Base-by-base conservation (phyloP, 768 basidiomycete species). In the Xanthoconium stramineum region DNA sequence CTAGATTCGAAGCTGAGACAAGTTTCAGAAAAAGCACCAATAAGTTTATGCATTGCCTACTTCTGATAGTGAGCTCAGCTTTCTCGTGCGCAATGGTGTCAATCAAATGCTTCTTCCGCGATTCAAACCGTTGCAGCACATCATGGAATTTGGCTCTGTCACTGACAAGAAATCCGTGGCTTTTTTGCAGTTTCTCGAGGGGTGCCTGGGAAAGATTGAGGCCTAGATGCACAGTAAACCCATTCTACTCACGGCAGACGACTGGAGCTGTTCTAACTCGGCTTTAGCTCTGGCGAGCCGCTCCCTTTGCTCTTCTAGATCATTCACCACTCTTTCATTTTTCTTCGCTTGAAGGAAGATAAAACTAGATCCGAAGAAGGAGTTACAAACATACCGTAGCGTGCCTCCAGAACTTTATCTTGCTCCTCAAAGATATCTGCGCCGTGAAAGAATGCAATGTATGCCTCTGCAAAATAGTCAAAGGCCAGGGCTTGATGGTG, bases 71-170 rank as follows among this genome's bases (percentile, higher is more conserved):
- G 20, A 89, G 72, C 56, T 91, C 88, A 3, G 80, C 81, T 62
- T 86, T 85, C 65, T 87, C 86, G 48, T 79, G 78, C 5, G 82
- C 79, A 58, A 91, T 86, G 35, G 82, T 80, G 51, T 88, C 83
- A 28, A 82, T 77, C 24, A 88, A 69, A 60, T 85, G 85, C 63
- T 86, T 83, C 68, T 85, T 86, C 59, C 88, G 78, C 20, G 76
- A 76, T 69, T 88, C 87, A 55, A 85, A 85, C 36, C 87, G 82
- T 44, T 84, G 79, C 4, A 91, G 77, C 53, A 88, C 86, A 57
- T 85, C 84, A 62, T 85, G 83, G 60, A 91, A 87, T 69, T 93
- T 94, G 56, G 87, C 81, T 66, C 83, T 80, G 69, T 97, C 94
- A 24, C 79, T 79, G 58, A 81, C 82, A 46, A 93, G 78, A 40